Base-by-base conservation (phyloP, 1,139 yeast genomes). In the Debaryomyces fabryi region DNA sequence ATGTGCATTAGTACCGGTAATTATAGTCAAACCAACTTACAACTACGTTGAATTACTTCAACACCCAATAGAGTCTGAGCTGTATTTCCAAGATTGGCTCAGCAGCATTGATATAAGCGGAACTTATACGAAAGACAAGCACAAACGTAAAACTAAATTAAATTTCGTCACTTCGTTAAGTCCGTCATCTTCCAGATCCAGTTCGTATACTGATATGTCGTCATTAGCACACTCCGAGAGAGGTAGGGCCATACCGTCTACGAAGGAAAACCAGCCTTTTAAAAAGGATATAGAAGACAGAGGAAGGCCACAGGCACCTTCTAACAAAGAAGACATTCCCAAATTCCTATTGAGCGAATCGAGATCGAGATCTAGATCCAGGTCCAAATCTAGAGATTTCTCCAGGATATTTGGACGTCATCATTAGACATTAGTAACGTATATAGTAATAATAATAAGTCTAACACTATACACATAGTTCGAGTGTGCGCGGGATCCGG, bases 1-100 rank as follows among this genome's bases (percentile, higher is more conserved):
- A 59, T 83, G 80, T 59, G 85, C 88, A 0, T 76, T 82, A 18
- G 83, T 86, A 1, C 91, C 91, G 0, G 89, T 85, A 4, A 77
- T 85, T 42, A 81, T 85, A 9, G 87, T 86, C 8, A 82, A 84
- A 52, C 88, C 88, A 1, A 67, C 68, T 18, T 78, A 80, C 55
- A 72, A 72, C 46, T 67, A 71, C 49, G 54, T 61, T n/a, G 76
- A 70, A 30, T 49, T 35, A 27, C 56, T 69, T 25, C 40, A 49
- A 3, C 46, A 52, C 6, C 71, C 72, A 12, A 59, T 72, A 12
- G 68, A 65, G 32, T 57, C 64, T 3, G 65, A 60, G 25, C 49
- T 57, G n/a, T 72, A 71, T 50, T 72, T 72, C 52, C 60, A 59
- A 39, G 58, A 69, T 46, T 64, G 69, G 69, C 51, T 72, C 10